Conservation (phyloP, 2,329 filamentous ascomycete species). For the Talaromyces sp. region DNA sequence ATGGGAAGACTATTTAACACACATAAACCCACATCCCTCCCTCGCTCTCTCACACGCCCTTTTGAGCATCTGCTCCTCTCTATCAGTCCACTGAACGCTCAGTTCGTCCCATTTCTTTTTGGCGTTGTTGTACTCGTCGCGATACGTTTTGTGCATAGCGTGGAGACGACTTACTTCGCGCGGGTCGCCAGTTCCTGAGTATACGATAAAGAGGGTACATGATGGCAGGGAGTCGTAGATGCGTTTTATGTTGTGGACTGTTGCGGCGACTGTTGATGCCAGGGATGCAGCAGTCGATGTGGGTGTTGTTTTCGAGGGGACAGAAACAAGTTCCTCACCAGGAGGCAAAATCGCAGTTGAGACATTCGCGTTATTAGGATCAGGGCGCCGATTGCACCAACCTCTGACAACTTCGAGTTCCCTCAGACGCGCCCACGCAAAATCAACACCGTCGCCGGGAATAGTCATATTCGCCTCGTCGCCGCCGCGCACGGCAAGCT, state of each 20-base stretch:
- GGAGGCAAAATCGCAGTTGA: constrained; percentile 29
- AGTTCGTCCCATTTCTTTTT: constrained; percentile 62
- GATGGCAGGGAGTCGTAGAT: constrained; percentile 56
- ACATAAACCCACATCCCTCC: constrained; percentile 57
- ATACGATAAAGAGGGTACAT: constrained; percentile 60
- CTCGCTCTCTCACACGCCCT: constrained; percentile 55
- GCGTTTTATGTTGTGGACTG: constrained; percentile 49
- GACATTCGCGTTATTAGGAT: constrained; percentile 44
- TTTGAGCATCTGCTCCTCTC: constrained; percentile 58
- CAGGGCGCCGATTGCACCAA: constrained; percentile 54
- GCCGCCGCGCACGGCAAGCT: constrained; percentile 48
- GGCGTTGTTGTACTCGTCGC: constrained; percentile 53
- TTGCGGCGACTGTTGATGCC: constrained; percentile 47
- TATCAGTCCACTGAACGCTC: constrained; percentile 62
- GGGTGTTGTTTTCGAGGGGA: neutral
- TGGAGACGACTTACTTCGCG: constrained; percentile 55
- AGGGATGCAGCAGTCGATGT: constrained; percentile 32
- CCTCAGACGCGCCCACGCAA: constrained; percentile 60
- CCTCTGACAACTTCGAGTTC: constrained; percentile 59
- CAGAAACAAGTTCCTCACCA: constrained; percentile 24
- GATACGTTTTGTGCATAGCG: constrained; percentile 53
- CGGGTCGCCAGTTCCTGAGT: constrained; percentile 62
- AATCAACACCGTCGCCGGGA: constrained; percentile 55
- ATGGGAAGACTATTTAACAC: constrained; percentile 48
- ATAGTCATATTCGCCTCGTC: constrained; percentile 44